Evolutionary conservation across 805 yeast species (phyloP).

Genomic region (Candida takata): DNA sequence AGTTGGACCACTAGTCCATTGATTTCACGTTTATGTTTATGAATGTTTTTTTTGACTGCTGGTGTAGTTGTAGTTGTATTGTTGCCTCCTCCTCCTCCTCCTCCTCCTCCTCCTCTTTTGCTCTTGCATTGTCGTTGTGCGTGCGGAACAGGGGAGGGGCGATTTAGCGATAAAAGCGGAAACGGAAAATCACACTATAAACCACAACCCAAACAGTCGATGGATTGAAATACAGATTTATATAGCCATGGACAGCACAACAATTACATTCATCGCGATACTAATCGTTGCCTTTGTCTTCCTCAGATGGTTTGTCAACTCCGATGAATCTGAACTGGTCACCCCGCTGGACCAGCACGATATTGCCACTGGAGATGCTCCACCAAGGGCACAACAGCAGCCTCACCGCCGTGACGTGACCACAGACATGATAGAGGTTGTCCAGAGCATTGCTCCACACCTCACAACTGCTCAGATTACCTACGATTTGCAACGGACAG

Average conservation of each 20-base stretch:
- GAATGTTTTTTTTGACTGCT: too few species aligned
- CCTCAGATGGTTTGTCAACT: constrained; percentile 58
- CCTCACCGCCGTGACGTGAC: constrained; percentile 43
- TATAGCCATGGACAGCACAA: constrained; percentile 41
- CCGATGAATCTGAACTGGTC: constrained; percentile 32
- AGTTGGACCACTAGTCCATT: too few species aligned
- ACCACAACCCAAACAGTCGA: too few species aligned
- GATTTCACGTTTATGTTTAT: too few species aligned
- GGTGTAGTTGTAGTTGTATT: too few species aligned
- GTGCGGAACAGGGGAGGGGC: too few species aligned
- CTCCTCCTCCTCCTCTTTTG: too few species aligned
- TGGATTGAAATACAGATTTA: too few species aligned
- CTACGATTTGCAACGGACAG: constrained; percentile 65
- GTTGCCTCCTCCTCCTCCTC: too few species aligned
- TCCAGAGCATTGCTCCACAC: constrained; percentile 74
- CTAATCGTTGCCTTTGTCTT: constrained; percentile 49
- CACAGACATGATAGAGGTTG: constrained; percentile 75
- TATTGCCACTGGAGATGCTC: constrained; percentile 1
- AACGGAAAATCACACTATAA: too few species aligned
- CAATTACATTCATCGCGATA: constrained; percentile 41
- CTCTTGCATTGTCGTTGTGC: too few species aligned
- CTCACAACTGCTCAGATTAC: constrained; percentile 64
- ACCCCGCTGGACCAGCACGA: constrained; percentile 3
- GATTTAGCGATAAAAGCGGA: too few species aligned
- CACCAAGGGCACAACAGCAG: constrained; percentile 2